Evolutionary conservation across 768 basidiomycete genomes (phyloP), one percentile per base, ranked within the genome.

Genomic region (Pisolithus orientalis): DNA sequence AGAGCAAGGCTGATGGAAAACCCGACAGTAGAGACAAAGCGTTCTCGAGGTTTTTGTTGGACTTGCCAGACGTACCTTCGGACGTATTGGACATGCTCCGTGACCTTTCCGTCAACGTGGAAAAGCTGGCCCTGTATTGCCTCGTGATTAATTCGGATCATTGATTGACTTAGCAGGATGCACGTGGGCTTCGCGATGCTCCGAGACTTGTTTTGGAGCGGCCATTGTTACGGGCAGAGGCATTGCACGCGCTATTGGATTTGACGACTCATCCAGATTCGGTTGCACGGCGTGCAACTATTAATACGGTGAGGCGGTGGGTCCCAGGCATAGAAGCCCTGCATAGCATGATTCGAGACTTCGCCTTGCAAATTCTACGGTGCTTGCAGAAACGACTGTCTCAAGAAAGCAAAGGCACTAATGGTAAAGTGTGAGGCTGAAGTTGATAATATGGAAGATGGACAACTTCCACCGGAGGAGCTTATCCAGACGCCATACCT

Each of bases 221-320:
- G 39, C 94, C 94, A 3, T 89, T 94, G 0, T 70, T 94, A 58
- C 80, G 96, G 40, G 70, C 74, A 16, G 82, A 86, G 17, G 90
- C 94, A 1, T 69, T 97, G 52, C 85, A 80, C 48, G 83, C 89
- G 44, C 72, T 98, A 44, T 75, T 99, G 21, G 90, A 94, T 60
- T 74, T 99, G 46, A 95, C 94, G 1, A 98, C 95, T 24, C 95
- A 98, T 72, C 75, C 86, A 85, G 95, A 95, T 64, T 85, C 87
- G 59, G 84, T 87, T 59, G 90, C 87, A 10, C 82, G 96, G 50
- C 90, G 87, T 2, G 88, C 93, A 6, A 95, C 96, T 2, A 99
- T 98, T 69, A 91, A 91, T 62, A 94, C 92, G 0, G 85, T 97
- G 50, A 90, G 91, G 66, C 81, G 87, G 54, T 99, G 96, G 95